Evolutionary conservation across 1,139 yeast genomes (phyloP).

Genomic region (Yamadazyma blattariae): DNA sequence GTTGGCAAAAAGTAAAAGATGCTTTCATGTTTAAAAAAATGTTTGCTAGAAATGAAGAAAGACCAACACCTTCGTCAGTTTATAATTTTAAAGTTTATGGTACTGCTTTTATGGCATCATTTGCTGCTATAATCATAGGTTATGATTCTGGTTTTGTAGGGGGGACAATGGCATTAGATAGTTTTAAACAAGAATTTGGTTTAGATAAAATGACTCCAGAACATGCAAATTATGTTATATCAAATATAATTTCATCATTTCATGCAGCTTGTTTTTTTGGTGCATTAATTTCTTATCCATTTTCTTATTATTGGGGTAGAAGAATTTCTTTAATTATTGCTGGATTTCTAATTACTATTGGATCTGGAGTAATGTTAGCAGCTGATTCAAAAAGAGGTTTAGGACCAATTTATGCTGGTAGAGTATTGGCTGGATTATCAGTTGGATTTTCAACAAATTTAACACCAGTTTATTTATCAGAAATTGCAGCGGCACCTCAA

Average conservation of each 20-base stretch:
- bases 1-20: constrained; percentile 4
- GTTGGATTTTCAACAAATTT: constrained; percentile 42
- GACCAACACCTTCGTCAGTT: constrained; percentile 37
- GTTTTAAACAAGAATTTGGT: constrained; percentile 35
- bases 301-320: constrained; percentile 36
- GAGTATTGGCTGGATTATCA: constrained; percentile 40
- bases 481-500: constrained; percentile 39
- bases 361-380: constrained; percentile 42
- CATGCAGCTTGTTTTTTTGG: constrained; percentile 47
- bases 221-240: constrained; percentile 23
- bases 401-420: constrained; percentile 41
- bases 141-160: constrained; percentile 46
- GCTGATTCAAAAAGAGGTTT: constrained; percentile 27
- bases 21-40: constrained; percentile 19
- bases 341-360: constrained; percentile 32
- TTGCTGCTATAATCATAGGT: constrained; percentile 38
- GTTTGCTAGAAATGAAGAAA: constrained; percentile 34
- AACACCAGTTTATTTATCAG: constrained; percentile 41
- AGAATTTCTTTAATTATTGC: constrained; percentile 33
- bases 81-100: constrained; percentile 34
- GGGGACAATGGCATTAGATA: constrained; percentile 38
- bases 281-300: constrained; percentile 39
- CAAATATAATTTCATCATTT: constrained; percentile 42
- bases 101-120: constrained; percentile 40
- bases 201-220: constrained; percentile 21